phyloP scores from a whole-genome alignment of 1,139 yeast genomes.

The Lodderomyces elongisporus region DNA sequence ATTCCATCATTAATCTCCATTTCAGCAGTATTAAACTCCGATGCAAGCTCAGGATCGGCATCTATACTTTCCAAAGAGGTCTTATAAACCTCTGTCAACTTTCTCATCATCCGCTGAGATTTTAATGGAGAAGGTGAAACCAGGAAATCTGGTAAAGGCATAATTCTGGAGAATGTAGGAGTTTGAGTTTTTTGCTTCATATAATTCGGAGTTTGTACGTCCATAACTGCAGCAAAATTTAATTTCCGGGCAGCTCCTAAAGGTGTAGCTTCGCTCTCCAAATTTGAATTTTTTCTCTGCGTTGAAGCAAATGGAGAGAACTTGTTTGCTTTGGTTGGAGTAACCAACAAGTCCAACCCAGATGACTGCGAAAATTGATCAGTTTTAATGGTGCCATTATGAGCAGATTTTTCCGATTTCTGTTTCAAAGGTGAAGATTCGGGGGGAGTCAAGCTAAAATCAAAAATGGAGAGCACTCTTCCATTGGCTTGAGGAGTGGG shows the following conservation, averaged over 20 bases:
- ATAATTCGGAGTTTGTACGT: constrained; percentile 31
- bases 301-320: not conserved
- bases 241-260: not conserved
- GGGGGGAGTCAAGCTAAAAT: constrained; percentile 44
- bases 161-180: constrained; percentile 6
- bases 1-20: constrained; percentile 15
- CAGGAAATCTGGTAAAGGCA: constrained; percentile 20
- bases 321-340: constrained; percentile 10
- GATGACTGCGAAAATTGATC: not conserved
- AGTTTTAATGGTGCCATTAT: not conserved
- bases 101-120: constrained; percentile 31
- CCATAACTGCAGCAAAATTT: not conserved
- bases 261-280: constrained; percentile 10
- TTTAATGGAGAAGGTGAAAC: constrained; percentile 46
- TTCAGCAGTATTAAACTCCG: constrained; percentile 4
- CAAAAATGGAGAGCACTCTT: constrained; percentile 61
- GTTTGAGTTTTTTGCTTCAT: constrained; percentile 14
- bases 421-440: constrained; percentile 38
- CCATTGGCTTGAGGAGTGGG: constrained; percentile 79
- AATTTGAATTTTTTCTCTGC: not conserved
- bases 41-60: not conserved
- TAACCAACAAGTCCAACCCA: not conserved
- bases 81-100: constrained; percentile 33
- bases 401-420: constrained; percentile 5
- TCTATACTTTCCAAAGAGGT: constrained; percentile 22